These are phyloP conservation scores for Mariannaea sp. DNA, from an alignment of 2,329 filamentous ascomycete genomes.

Conservation along the genomic window DNA sequence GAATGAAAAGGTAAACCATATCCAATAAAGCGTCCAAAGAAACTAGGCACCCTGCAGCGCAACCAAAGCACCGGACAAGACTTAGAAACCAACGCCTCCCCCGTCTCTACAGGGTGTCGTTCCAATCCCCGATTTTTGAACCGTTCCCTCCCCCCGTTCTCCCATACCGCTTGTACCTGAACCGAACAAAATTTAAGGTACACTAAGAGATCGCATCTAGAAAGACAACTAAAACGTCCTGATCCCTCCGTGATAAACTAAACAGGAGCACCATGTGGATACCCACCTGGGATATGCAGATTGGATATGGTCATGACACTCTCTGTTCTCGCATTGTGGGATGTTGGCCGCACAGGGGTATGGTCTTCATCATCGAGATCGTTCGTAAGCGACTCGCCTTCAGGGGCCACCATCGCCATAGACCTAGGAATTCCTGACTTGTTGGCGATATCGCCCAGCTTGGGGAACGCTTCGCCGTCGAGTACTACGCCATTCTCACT, in stretches of 20 bases:
- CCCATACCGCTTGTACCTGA: conserved; percentile 12
- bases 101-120: conserved; percentile 11
- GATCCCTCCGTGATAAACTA: conserved; percentile 45
- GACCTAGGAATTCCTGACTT: conserved; percentile 20
- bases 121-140: conserved; percentile 16
- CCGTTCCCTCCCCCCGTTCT: conserved; percentile 6
- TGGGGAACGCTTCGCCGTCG: conserved; percentile 34
- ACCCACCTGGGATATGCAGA: conserved; percentile 72
- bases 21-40: conserved; percentile 27
- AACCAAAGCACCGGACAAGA: too few relatives aligned
- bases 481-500: conserved; percentile 28
- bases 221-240: conserved; percentile 22
- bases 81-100: conserved; percentile 34
- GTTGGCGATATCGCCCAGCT: conserved; percentile 20
- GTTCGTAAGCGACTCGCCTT: conserved; percentile 29
- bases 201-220: conserved; percentile 12
- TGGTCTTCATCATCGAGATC: conserved; percentile 34
- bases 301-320: conserved; percentile 64
- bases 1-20: not conserved
- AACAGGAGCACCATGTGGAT: conserved; percentile 56
- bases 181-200: conserved; percentile 13
- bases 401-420: conserved; percentile 27
- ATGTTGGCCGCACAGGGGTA: conserved; percentile 34
- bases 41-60: conserved; percentile 24
- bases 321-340: conserved; percentile 42